These are phyloP conservation scores for Myrica gale DNA, from an alignment of 306 rosid species.

Conservation along the genomic window DNA sequence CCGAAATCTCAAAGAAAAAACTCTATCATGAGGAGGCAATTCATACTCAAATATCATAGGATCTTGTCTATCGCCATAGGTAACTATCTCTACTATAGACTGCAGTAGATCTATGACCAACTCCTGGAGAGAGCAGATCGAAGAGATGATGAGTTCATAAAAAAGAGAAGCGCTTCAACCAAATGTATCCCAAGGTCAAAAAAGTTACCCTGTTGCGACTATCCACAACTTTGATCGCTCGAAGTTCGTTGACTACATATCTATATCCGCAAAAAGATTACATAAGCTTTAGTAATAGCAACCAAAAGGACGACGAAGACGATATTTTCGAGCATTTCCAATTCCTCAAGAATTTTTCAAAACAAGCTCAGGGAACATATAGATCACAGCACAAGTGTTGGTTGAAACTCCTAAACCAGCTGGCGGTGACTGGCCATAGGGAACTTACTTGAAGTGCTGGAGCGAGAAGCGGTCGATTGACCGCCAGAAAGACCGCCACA, in stretches of 20 bases:
- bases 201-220: slow-evolving; percentile 36
- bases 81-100: slow-evolving; percentile 79
- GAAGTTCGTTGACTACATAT: slow-evolving; percentile 30
- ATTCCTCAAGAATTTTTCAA: not conserved
- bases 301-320: not conserved
- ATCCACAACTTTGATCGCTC: slow-evolving; percentile 41
- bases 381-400: not conserved
- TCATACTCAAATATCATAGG: slow-evolving; percentile 75
- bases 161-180: not conserved
- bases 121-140: slow-evolving; percentile 46
- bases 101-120: slow-evolving; percentile 68
- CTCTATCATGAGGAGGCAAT: slow-evolving; percentile 14
- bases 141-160: not conserved
- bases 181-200: not conserved
- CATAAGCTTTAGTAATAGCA: not conserved
- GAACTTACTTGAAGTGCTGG: slow-evolving; percentile 62
- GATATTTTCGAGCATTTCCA: not conserved
- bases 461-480: slow-evolving; percentile 83
- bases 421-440: not conserved
- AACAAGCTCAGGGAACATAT: not conserved
- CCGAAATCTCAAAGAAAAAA: slow-evolving; percentile 11
- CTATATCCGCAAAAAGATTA: slow-evolving; percentile 17
- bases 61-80: slow-evolving; percentile 81
- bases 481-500: slow-evolving; percentile 78
- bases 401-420: not conserved